phyloP scores from a whole-genome alignment of 139 green algal species.

The Klebsormidium nitens region DNA sequence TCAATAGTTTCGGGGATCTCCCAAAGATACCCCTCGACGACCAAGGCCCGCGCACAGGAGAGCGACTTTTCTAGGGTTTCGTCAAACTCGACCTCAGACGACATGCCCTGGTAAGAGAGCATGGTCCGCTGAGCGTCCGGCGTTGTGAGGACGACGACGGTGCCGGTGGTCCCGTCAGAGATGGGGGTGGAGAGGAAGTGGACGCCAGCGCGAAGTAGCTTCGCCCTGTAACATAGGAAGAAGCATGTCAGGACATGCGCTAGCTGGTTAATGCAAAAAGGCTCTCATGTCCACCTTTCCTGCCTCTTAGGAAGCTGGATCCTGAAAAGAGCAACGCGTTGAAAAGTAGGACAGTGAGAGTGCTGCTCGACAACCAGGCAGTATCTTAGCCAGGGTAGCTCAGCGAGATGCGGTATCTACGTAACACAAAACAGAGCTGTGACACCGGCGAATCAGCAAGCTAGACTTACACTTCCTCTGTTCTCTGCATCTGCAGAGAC shows the following conservation, averaged over 20 bases:
- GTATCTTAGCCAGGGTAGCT: too few relatives aligned
- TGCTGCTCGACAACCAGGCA: too few relatives aligned
- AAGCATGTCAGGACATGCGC: not conserved
- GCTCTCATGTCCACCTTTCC: too few relatives aligned
- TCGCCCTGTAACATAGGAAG: slow-evolving; percentile 8
- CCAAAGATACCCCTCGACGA: slow-evolving; percentile 83
- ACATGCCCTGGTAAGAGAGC: slow-evolving; percentile 68
- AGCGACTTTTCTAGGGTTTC: slow-evolving; percentile 51
- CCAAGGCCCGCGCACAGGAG: slow-evolving; percentile 42
- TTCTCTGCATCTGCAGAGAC: too few relatives aligned
- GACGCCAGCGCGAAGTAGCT: slow-evolving; percentile 64
- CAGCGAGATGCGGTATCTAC: too few relatives aligned
- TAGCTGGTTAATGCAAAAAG: too few relatives aligned
- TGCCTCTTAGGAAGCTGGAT: too few relatives aligned
- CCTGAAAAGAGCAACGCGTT: too few relatives aligned
- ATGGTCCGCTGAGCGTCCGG: slow-evolving; percentile 87
- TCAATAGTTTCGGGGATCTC: slow-evolving; percentile 53
- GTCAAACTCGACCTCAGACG: slow-evolving; percentile 19
- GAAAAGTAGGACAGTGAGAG: too few relatives aligned
- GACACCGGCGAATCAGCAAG: too few relatives aligned
- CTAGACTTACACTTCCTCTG: too few relatives aligned
- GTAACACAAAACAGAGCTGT: too few relatives aligned
- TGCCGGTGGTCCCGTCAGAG: slow-evolving; percentile 57
- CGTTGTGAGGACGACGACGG: slow-evolving; percentile 82
- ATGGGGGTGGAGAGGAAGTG: slow-evolving; percentile 48